A percentile compares a stretch with the other conserved stretches of the same genome.
Conservation (phyloP, 2,329 filamentous ascomycete genomes). For the Chaetomiaceae sp. region DNA sequence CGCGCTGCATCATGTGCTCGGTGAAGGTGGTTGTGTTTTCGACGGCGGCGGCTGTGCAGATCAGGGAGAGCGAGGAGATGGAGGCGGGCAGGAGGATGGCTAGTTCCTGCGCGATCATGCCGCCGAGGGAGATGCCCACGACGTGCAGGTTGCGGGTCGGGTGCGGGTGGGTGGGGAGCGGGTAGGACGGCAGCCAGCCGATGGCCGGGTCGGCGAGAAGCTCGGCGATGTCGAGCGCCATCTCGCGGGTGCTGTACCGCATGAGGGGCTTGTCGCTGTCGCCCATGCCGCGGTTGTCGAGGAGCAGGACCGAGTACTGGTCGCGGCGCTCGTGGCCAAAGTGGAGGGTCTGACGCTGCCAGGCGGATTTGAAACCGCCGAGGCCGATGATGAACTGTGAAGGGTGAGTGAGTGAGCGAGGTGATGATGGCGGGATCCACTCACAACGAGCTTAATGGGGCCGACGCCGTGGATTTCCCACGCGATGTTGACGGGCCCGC, state of each 20-base stretch:
- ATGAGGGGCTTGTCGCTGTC: slow-evolving; percentile 69
- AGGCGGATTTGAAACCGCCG: slow-evolving; percentile 61
- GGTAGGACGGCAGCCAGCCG: slow-evolving; percentile 51
- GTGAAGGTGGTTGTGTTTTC: slow-evolving; percentile 58
- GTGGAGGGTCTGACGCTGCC: slow-evolving; percentile 78
- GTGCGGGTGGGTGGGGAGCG: slow-evolving; percentile 15
- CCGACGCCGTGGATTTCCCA: slow-evolving; percentile 76
- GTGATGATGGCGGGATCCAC: slow-evolving; percentile 27
- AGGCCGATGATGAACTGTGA: slow-evolving; percentile 75
- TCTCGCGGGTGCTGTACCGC: slow-evolving; percentile 77
- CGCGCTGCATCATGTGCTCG: slow-evolving; percentile 58
- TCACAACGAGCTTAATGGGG: slow-evolving; percentile 65
- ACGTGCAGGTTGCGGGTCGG: slow-evolving; percentile 53
- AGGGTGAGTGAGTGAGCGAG: neutral
- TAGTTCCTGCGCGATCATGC: slow-evolving; percentile 88
- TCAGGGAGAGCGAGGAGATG: slow-evolving; percentile 52
- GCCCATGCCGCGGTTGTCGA: slow-evolving; percentile 85
- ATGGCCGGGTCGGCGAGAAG: slow-evolving; percentile 55
- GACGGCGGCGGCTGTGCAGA: slow-evolving; percentile 57
- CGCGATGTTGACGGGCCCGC: slow-evolving; percentile 69
- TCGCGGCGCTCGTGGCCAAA: slow-evolving; percentile 68
- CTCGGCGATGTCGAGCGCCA: slow-evolving; percentile 75
- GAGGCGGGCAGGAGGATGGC: slow-evolving; percentile 48
- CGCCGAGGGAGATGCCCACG: slow-evolving; percentile 77
- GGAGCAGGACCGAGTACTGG: slow-evolving; percentile 67